These are phyloP conservation scores for Delphinella strobiligena DNA, from an alignment of 2,329 filamentous ascomycete species.

Conservation along the genomic window DNA sequence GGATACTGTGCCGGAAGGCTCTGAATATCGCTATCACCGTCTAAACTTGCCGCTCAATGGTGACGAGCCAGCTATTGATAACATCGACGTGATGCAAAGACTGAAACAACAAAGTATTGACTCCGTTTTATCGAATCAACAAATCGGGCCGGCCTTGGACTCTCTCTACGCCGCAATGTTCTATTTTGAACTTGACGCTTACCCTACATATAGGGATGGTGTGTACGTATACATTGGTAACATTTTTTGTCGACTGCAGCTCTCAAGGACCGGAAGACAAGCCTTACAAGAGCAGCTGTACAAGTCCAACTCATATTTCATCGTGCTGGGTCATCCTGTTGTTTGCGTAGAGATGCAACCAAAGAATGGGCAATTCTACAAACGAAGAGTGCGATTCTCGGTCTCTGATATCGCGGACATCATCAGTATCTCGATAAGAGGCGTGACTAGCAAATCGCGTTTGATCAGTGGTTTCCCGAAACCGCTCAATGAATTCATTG, in stretches of 20 bases:
- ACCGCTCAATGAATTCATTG: constrained; percentile 7
- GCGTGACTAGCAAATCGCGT: constrained; percentile 8
- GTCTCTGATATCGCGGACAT: constrained; percentile 7
- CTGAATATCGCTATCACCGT: constrained; percentile 13
- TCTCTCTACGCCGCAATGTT: constrained; percentile 15
- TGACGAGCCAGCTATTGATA: constrained; percentile 13
- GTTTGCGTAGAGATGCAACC: constrained; percentile 8
- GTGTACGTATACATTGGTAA: constrained; percentile 10
- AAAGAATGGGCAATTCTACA: constrained; percentile 7
- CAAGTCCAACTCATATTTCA: constrained; percentile 10
- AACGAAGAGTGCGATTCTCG: constrained; percentile 7
- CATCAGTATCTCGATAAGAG: constrained; percentile 9
- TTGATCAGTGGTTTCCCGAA: constrained; percentile 12
- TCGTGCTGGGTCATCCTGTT: constrained; percentile 9
- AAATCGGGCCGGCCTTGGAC: constrained; percentile 8
- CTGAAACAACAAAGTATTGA: constrained; percentile 9
- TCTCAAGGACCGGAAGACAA: constrained; percentile 8
- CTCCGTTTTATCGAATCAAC: constrained; percentile 6
- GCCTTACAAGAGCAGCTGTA: constrained; percentile 7
- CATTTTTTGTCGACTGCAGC: constrained; percentile 10
- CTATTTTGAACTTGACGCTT: constrained; percentile 13
- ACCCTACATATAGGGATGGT: constrained; percentile 4
- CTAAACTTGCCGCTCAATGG: constrained; percentile 14
- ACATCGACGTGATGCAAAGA: constrained; percentile 11
- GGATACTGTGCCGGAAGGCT: constrained; percentile 9